Evolutionary conservation across 495 filamentous ascomycete species (phyloP).

Genomic region (Lentithecium fluviatile): DNA sequence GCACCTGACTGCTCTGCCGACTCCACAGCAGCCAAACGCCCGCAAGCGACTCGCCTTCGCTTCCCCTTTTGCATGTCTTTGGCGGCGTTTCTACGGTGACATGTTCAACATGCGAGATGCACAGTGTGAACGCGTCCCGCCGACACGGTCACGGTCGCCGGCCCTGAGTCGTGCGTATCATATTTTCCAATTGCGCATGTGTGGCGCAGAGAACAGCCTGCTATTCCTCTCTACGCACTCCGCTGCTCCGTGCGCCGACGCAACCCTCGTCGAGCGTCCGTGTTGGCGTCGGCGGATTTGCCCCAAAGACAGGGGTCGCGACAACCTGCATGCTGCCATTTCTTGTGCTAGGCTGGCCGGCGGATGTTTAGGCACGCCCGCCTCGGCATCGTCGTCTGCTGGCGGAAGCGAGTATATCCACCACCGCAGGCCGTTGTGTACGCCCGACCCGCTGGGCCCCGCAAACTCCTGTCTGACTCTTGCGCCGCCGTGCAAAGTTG

Average conservation of each 20-base stretch:
- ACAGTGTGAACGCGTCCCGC: neutral
- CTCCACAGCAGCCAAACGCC: neutral
- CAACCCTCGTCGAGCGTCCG: neutral
- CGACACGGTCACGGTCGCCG: neutral
- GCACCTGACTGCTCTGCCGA: neutral
- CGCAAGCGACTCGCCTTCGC: neutral
- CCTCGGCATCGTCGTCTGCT: neutral
- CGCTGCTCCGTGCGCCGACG: slow-evolving; percentile 1
- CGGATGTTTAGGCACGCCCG: neutral
- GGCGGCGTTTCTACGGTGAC: neutral
- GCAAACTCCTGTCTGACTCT: no score
- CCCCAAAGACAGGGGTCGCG: slow-evolving; percentile 10
- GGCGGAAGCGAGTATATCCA: neutral
- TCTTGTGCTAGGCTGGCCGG: neutral
- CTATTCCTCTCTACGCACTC: neutral
- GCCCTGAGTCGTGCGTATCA: neutral
- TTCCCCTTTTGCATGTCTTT: neutral
- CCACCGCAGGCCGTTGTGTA: neutral
- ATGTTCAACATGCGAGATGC: neutral
- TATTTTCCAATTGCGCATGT: neutral
- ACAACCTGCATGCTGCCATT: slow-evolving; percentile 8
- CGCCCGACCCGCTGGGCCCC: no score
- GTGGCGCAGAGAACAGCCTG: neutral
- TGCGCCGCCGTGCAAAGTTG: no score
- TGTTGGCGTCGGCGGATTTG: slow-evolving; percentile 10